These are phyloP conservation scores for Filobasidium uniguttulatum DNA, from an alignment of 1,284 basidiomycete species.

Conservation along the genomic window DNA sequence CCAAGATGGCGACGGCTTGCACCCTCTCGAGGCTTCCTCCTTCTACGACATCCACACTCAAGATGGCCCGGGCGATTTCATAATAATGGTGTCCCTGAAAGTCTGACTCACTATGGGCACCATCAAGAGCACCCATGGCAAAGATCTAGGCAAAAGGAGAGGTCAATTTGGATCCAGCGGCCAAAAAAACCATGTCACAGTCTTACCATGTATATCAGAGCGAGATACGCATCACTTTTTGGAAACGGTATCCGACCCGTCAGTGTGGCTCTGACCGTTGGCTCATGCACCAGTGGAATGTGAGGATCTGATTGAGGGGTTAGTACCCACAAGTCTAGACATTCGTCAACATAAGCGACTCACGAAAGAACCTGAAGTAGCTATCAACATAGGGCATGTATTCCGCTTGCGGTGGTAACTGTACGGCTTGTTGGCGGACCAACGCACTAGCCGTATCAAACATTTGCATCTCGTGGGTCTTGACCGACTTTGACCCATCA, in stretches of 20 bases:
- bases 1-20: conserved; percentile 22
- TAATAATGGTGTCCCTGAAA: conserved; percentile 17
- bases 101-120: conserved; percentile 5
- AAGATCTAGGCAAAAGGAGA: conserved; percentile 16
- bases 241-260: conserved; percentile 18
- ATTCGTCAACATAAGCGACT: no score
- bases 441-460: neutral
- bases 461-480: no score
- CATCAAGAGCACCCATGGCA: conserved; percentile 22
- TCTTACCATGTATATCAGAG: conserved; percentile 17
- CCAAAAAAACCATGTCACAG: no score
- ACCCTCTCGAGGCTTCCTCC: conserved; percentile 18
- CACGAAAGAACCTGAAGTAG: conserved; percentile 14
- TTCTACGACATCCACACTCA: conserved; percentile 17
- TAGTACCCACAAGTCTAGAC: no score
- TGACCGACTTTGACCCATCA: no score
- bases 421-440: no score
- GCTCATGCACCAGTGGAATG: conserved; percentile 22
- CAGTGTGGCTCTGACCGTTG: conserved; percentile 19
- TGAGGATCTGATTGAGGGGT: conserved; percentile 13
- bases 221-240: conserved; percentile 9
- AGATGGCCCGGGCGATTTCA: conserved; percentile 14
- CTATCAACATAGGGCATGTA: conserved; percentile 14
- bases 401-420: conserved; percentile 15
- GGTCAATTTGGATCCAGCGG: no score